A percentile compares a stretch with the other conserved stretches of the same genome.
Conservation (phyloP, 2,329 filamentous ascomycete species). For the Sordariomycetes sp. region DNA sequence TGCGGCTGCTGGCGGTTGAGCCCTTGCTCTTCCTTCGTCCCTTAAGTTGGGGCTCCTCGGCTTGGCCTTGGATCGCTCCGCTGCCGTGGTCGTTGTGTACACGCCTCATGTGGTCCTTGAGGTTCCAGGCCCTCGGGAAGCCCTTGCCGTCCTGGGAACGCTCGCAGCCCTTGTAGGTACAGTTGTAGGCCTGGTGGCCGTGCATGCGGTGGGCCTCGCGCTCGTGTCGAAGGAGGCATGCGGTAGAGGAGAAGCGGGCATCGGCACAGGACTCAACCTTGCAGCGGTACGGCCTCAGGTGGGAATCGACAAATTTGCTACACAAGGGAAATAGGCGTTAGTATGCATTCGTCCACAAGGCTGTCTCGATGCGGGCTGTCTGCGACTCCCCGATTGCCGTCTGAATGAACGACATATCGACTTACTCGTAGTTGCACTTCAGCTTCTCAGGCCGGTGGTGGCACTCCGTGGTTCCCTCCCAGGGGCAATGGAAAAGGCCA, state of each 20-base stretch:
- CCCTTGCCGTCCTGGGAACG: slow-evolving; percentile 73
- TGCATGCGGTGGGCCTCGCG: slow-evolving; percentile 94
- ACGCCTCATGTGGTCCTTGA: slow-evolving; percentile 93
- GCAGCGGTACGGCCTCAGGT: slow-evolving; percentile 93
- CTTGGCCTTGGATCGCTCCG: slow-evolving; percentile 9
- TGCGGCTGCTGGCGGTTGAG: slow-evolving; percentile 19
- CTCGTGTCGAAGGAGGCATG: slow-evolving; percentile 88
- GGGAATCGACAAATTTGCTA: slow-evolving; percentile 95
- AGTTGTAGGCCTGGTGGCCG: slow-evolving; percentile 86
- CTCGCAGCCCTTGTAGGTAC: slow-evolving; percentile 80
- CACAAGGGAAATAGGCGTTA: slow-evolving; percentile 1
- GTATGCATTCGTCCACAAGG: background rate
- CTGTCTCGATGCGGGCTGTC: background rate
- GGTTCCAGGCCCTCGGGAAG: slow-evolving; percentile 91
- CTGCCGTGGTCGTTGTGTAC: slow-evolving; percentile 61
- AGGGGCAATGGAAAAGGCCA: slow-evolving; percentile 90
- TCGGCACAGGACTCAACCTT: slow-evolving; percentile 76
- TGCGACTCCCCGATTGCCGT: background rate
- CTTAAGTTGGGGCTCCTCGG: slow-evolving; percentile 28
- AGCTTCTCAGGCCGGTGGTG: slow-evolving; percentile 89
- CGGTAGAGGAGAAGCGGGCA: slow-evolving; percentile 87
- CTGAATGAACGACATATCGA: slow-evolving; percentile 7
- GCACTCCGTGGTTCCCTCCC: slow-evolving; percentile 61
- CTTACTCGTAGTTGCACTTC: slow-evolving; percentile 99
- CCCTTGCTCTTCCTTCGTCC: slow-evolving; percentile 44